These are phyloP conservation scores for Papilionanthe hybrid DNA, from an alignment of 116 monocot species.

Conservation along the genomic window DNA sequence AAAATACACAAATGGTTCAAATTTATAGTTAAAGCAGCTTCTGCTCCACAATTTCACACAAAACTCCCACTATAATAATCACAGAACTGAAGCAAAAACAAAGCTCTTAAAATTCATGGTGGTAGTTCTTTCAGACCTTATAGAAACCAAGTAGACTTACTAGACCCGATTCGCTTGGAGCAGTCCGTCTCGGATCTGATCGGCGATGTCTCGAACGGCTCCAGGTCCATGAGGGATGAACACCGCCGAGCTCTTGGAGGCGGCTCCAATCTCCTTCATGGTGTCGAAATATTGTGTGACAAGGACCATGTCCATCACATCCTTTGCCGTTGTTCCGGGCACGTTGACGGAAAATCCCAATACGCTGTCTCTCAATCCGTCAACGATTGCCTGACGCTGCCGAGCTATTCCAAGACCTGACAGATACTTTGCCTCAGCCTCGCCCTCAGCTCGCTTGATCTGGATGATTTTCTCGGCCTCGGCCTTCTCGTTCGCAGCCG, in stretches of 20 bases:
- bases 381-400: conserved; percentile 39
- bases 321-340: conserved; percentile 26
- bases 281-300: conserved; percentile 33
- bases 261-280: conserved; percentile 32
- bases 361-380: conserved; percentile 24
- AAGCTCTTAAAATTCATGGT: too few species aligned
- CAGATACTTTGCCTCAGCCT: conserved; percentile 41
- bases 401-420: conserved; percentile 37
- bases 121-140: too few species aligned
- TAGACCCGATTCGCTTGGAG: conserved; percentile 13
- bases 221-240: conserved; percentile 34
- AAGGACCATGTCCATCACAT: conserved; percentile 35
- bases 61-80: too few species aligned
- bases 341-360: conserved; percentile 25
- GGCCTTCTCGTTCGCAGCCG: conserved; percentile 35
- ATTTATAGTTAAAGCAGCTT: too few species aligned
- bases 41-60: too few species aligned
- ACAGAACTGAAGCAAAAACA: too few species aligned
- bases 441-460: conserved; percentile 40
- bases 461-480: conserved; percentile 48
- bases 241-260: conserved; percentile 20
- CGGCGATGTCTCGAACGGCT: conserved; percentile 23
- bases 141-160: neutral
- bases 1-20: too few species aligned
- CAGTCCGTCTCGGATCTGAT: conserved; percentile 27